Evolutionary conservation across 129 eudicot genomes (phyloP).

Genomic region (Sambucus nigra): DNA sequence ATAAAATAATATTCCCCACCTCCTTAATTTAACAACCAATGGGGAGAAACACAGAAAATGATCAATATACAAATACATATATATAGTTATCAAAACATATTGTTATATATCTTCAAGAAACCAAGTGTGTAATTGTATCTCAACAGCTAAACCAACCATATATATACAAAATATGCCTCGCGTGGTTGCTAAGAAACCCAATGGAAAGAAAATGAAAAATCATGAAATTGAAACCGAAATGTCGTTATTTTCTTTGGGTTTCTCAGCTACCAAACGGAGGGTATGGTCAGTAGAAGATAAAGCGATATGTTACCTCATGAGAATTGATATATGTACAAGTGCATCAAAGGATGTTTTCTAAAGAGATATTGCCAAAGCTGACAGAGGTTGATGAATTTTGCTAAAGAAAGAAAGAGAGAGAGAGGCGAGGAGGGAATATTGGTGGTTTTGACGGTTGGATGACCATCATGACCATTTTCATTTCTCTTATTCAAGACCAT

Average conservation of each 20-base stretch:
- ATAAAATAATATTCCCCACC: neutral
- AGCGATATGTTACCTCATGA: neutral
- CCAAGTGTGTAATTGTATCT: no score
- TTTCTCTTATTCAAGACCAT: neutral
- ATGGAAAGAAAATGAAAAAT: neutral
- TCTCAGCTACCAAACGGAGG: neutral
- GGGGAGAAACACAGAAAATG: no score
- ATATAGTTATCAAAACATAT: neutral
- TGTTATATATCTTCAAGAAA: no score
- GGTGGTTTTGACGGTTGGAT: slow-evolving; percentile 33
- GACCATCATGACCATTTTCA: neutral
- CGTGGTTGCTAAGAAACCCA: neutral
- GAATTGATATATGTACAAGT: no score
- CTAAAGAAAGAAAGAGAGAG: neutral
- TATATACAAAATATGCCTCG: neutral
- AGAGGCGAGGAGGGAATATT: slow-evolving; percentile 28
- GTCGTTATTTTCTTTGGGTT: neutral
- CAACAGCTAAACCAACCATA: neutral
- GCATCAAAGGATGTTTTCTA: no score
- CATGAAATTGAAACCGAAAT: neutral
- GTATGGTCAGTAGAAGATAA: neutral
- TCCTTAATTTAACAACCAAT: slow-evolving; percentile 4
- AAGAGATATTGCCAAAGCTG: neutral
- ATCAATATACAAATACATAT: neutral
- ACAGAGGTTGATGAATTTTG: neutral